phyloP scores from a whole-genome alignment of 192 early-diverging fungal species.

The Backusella mclennaniae region DNA sequence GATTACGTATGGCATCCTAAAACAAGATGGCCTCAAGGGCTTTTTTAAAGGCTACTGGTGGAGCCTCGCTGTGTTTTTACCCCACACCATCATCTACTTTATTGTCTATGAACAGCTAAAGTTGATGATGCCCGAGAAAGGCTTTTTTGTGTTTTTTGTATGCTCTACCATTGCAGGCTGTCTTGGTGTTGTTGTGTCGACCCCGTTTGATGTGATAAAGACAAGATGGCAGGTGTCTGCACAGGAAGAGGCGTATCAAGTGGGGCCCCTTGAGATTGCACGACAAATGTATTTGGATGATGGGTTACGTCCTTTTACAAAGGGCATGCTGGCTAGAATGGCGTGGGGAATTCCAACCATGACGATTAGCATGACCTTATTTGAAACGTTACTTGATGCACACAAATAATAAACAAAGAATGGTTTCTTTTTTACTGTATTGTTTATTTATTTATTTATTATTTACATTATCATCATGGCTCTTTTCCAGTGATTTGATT shows the following conservation, averaged over 20 bases:
- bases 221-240: slow-evolving; percentile 69
- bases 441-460: background rate
- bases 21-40: slow-evolving; percentile 57
- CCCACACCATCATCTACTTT: slow-evolving; percentile 71
- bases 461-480: background rate
- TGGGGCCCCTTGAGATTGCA: slow-evolving; percentile 38
- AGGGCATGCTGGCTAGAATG: slow-evolving; percentile 62
- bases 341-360: slow-evolving; percentile 67
- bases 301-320: slow-evolving; percentile 57
- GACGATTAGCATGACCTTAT: slow-evolving; percentile 69
- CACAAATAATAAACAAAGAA: slow-evolving; percentile 8
- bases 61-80: slow-evolving; percentile 70
- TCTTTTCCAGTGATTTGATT: slow-evolving; percentile 8
- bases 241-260: slow-evolving; percentile 16
- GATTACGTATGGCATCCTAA: background rate
- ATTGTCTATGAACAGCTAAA: slow-evolving; percentile 59
- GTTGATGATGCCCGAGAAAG: slow-evolving; percentile 26
- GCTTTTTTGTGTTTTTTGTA: slow-evolving; percentile 52
- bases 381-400: slow-evolving; percentile 63
- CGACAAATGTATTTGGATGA: slow-evolving; percentile 40
- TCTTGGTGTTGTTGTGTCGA: slow-evolving; percentile 60
- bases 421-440: background rate
- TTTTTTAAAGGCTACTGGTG: slow-evolving; percentile 75
- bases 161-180: slow-evolving; percentile 59
- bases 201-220: slow-evolving; percentile 75